These are phyloP conservation scores for Eucalyptus leucophloia DNA, from an alignment of 345 rosid genomes.

Conservation along the genomic window DNA sequence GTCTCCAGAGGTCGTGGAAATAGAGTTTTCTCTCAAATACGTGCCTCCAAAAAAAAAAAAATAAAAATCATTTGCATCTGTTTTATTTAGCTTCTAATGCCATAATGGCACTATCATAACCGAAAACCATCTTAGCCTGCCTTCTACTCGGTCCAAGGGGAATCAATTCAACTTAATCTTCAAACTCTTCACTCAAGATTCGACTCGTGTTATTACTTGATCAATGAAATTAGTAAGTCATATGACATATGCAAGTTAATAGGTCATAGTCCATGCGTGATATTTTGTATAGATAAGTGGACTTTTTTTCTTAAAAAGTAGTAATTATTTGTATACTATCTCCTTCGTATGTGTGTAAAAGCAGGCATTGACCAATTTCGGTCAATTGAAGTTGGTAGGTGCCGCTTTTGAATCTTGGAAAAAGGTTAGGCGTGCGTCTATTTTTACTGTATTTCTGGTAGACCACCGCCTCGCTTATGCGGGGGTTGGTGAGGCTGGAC, in stretches of 20 bases:
- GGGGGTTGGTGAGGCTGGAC: neutral
- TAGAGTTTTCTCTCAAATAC: neutral
- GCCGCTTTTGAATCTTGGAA: neutral
- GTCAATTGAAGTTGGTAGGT: neutral
- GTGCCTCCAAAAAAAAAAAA: neutral
- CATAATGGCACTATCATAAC: neutral
- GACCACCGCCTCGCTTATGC: neutral
- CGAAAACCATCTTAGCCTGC: neutral
- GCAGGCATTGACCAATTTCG: neutral
- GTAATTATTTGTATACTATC: neutral
- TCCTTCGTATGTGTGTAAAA: neutral
- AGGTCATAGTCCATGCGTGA: neutral
- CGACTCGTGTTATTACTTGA: neutral
- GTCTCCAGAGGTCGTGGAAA: neutral
- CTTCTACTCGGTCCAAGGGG: neutral
- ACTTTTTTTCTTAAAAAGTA: neutral
- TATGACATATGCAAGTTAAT: rapidly evolving
- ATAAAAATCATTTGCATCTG: neutral
- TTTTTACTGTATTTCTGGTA: neutral
- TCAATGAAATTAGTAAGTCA: neutral
- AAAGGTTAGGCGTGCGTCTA: neutral
- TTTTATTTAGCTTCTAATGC: neutral
- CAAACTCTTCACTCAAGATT: neutral
- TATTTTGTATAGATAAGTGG: rapidly evolving
- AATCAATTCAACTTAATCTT: neutral